A percentile compares a stretch with the other conserved stretches of the same genome.
phyloP scores from a whole-genome alignment of 2,329 filamentous ascomycete genomes.

The Alternaria panax region DNA sequence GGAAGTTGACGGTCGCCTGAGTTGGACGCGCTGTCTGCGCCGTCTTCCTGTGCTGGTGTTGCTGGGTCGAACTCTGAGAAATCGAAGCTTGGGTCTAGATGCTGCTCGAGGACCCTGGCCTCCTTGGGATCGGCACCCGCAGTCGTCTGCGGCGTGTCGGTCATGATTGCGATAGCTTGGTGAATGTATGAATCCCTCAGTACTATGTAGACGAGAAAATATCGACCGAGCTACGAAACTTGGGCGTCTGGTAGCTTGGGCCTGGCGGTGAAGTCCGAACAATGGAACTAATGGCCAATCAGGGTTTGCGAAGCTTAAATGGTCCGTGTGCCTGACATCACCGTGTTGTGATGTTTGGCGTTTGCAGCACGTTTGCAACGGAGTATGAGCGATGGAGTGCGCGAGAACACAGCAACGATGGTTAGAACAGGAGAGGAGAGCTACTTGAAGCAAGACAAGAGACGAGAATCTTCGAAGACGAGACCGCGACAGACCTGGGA shows the following conservation, averaged over 20 bases:
- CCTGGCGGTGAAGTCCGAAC: slow-evolving; percentile 27
- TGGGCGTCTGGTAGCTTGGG: slow-evolving; percentile 13
- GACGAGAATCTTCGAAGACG: slow-evolving; percentile 13
- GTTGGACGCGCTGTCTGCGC: slow-evolving; percentile 34
- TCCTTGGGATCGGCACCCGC: slow-evolving; percentile 39
- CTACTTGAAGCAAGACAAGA: slow-evolving; percentile 4
- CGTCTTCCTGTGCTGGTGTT: slow-evolving; percentile 31
- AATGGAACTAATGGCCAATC: slow-evolving; percentile 31
- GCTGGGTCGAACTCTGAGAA: slow-evolving; percentile 55
- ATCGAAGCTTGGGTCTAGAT: slow-evolving; percentile 49
- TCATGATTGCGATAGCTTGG: slow-evolving; percentile 26
- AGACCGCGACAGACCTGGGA: slow-evolving; percentile 6
- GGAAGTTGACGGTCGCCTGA: slow-evolving; percentile 33
- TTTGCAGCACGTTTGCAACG: slow-evolving; percentile 10
- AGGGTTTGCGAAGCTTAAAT: slow-evolving; percentile 32
- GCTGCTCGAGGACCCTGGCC: slow-evolving; percentile 51
- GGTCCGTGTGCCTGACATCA: slow-evolving; percentile 45
- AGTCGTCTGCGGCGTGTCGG: slow-evolving; percentile 37
- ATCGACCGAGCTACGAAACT: not conserved
- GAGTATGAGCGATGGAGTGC: not conserved
- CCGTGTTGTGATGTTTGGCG: slow-evolving; percentile 11
- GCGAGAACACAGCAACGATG: not conserved
- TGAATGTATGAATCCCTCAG: slow-evolving; percentile 1
- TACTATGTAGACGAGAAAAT: not conserved
- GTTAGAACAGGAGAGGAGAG: not conserved